Percentiles rank a stretch among this genome's conserved stretches.
Evolutionary conservation across 371 early-diverging fungal genomes (phyloP).

Genomic region (Apophysomyces variabilis): DNA sequence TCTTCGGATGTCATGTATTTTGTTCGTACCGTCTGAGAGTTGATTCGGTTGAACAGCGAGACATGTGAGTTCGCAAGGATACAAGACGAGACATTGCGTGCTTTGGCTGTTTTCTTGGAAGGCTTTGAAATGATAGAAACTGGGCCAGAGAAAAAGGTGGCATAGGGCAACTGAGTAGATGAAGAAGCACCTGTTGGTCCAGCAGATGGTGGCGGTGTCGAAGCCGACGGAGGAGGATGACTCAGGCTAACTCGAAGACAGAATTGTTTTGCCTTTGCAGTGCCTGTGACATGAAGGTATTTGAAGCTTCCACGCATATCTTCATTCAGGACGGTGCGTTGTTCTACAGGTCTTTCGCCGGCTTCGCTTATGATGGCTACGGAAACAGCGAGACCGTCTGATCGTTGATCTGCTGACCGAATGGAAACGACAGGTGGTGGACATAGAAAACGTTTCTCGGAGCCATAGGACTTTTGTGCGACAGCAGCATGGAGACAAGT

Average conservation of each 20-base stretch:
- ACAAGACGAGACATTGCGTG: slow-evolving; percentile 77
- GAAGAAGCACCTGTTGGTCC: slow-evolving; percentile 33
- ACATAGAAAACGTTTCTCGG: slow-evolving; percentile 86
- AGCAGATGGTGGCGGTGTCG: slow-evolving; percentile 61
- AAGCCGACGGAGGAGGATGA: slow-evolving; percentile 49
- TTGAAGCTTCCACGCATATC: slow-evolving; percentile 62
- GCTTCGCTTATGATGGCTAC: slow-evolving; percentile 67
- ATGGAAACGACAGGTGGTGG: slow-evolving; percentile 84
- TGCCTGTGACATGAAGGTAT: slow-evolving; percentile 77
- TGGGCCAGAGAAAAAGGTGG: slow-evolving; percentile 70
- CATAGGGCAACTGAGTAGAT: slow-evolving; percentile 37
- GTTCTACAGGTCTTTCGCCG: slow-evolving; percentile 51
- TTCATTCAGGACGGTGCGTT: slow-evolving; percentile 62
- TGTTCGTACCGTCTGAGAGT: slow-evolving; percentile 88
- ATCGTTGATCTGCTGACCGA: slow-evolving; percentile 36
- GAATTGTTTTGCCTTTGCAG: slow-evolving; percentile 82
- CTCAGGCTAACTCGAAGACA: slow-evolving; percentile 56
- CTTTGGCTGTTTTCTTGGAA: slow-evolving; percentile 83
- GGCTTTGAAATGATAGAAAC: slow-evolving; percentile 88
- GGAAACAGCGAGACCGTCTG: slow-evolving; percentile 40
- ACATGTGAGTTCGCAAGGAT: slow-evolving; percentile 72
- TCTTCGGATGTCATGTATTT: slow-evolving; percentile 72
- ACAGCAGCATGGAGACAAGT: slow-evolving; percentile 72
- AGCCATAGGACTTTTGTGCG: slow-evolving; percentile 91
- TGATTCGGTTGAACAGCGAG: slow-evolving; percentile 82